Base-by-base conservation (phyloP, 805 yeast genomes). In the Saturnispora gosingensis region DNA sequence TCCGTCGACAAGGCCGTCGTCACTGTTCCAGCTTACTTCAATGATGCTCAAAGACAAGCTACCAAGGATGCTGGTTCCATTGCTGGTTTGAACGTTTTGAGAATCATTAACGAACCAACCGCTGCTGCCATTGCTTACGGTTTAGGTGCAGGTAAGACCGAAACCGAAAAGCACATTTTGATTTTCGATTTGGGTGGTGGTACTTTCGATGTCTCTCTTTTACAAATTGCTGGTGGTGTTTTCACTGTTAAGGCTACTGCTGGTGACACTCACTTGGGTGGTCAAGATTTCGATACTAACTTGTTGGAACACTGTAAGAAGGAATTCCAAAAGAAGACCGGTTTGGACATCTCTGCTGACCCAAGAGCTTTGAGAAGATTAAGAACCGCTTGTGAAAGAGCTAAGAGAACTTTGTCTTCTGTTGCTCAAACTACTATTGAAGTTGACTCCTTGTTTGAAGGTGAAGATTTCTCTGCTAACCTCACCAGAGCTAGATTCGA, bases 61-160 rank as follows among this genome's bases (percentile, higher is more conserved):
- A 82, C 88, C 73, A 82, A 82, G 76, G 88, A 82, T 69, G 88
- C 88, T 63, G 88, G 88, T 80, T 76, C 81, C 73, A 82, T 82
- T 74, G 80, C 88, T 60, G 88, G 88, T 73, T 75, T 82, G 73
- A 81, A 82, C 79, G 87, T 82, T 64, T 72, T 81, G 71, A 78
- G 88, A 75, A 82, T 82, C 71, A 82, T 82, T 62, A 82, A 82
- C 78, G 87, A 82, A 75, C 87, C 88, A 65, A 85, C 97, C 62
- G 97, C 97, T 59, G 97, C 97, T 67, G 97, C 97, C 64, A 88
- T 90, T 77, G 97, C 98, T 70, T 90, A 90, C 82, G 98, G 98
- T 81, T 81, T 90, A 64, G 96, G 91, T 82, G 88, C 89, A 64
- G 88, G 88, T 73, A 83, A 77, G 66, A 77, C 84, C 59, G 83